Base-by-base conservation (phyloP, 441 rosid species). In the Euphorbia celastroides region DNA sequence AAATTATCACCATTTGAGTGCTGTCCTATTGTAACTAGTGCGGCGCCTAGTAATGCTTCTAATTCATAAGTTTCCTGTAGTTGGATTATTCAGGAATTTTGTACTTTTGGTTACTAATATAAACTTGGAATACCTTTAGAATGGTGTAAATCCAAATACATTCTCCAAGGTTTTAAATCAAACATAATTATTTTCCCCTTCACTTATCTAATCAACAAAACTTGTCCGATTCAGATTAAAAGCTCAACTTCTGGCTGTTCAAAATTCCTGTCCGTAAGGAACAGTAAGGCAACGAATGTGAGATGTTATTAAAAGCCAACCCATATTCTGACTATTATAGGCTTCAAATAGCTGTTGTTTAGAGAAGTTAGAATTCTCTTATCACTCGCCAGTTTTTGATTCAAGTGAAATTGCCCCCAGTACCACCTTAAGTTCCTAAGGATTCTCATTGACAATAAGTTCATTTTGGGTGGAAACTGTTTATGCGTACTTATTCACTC, bases 361-460 rank as follows among this genome's bases (percentile, higher is more conserved):
- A n/a, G 48, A 51, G 14, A 0, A 62, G 27, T 20, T 7, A 8
- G 38, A 20, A 16, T 26, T 26, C 32, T 54, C 25, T 54, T 55
- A 10, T 8, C 16, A 52, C 36, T 65, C 19, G 16, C 51, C 20
- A 8, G 7, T 22, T 13, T 31, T 14, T 41, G 8, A 19, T 28
- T 51, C 26, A 42, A 42, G 5, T 3, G 38, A 34, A 34, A 34
- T 4, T 34, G 38, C 38, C 9, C 38, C 38, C 14, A 31, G 44
- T 46, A 63, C 38, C 66, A 14, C 12, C 57, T 48, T 48, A 38
- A 64, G 28, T 48, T 65, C 50, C 48, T 52, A 23, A 30, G 26
- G 7, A 7, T 16, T 7, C 23, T 5, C 46, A 31, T 65, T 65
- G 20, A 30, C 30, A 3, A 31, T 32, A 5, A 14, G 23, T 30